Base-by-base conservation (phyloP, 768 basidiomycete genomes). In the Boletus subparvulus region DNA sequence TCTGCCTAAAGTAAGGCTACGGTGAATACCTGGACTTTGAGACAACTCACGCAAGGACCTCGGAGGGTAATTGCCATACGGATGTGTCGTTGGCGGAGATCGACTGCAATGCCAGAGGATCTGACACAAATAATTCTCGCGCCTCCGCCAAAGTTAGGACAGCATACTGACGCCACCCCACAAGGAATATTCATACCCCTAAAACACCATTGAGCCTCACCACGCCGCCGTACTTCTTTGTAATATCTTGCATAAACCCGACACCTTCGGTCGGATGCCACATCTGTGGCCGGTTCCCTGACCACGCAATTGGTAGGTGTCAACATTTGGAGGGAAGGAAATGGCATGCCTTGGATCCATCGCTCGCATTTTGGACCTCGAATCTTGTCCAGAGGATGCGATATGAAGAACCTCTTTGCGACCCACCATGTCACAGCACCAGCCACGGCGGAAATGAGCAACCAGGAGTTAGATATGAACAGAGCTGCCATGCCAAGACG, bases 181-280 rank as follows among this genome's bases (percentile, higher is more conserved):
- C 45, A 30, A 46, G n/a, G 10, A 32, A 8, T 3, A 5, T 30
- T 35, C 21, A 35, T 44, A 52, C 42, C 32, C 51, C 33, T n/a
- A 44, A 35, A 24, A 52, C 17, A 33, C 51, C 51, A 26, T 24
- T 3, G 21, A 52, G 51, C 16, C 33, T 52, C 33, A 52, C 51
- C 10, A 52, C 51, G 0, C 30, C 21, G n/a, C 51, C 51, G 12
- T 52, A 52, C 36, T 44, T 33, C 26, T 26, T 52, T 21, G 51
- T 52, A 13, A 52, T 52, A 3, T 35, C 42, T 35, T 35, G 28
- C 51, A 52, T 52, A 36, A 52, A 52, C 12, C 24, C 44, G 7
- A 52, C 9, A 33, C 51, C 51, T 24, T 52, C 21, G 12, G 51
- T 52, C 17, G 51, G 51, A n/a, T 52, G 51, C 51, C 51, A 52